Percentiles rank a stretch among this genome's conserved stretches.
Conservation (phyloP, 768 basidiomycete species). For the Suillus cothurnatus region DNA sequence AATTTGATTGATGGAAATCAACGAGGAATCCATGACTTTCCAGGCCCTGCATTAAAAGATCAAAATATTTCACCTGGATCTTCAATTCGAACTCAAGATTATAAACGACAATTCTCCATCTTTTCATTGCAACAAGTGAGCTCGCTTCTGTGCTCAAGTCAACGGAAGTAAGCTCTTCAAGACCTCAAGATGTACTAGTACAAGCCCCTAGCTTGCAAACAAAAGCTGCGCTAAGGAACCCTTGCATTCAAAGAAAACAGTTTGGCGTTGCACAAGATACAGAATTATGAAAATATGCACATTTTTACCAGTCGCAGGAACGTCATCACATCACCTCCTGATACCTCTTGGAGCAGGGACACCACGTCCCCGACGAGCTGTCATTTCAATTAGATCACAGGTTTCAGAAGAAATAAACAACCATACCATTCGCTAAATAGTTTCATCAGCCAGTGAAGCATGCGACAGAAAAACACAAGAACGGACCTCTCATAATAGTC, state of each 20-base stretch:
- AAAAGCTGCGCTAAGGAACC: background rate
- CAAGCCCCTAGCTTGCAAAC: background rate
- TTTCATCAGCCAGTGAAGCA: conserved; percentile 22
- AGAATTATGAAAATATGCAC: conserved; percentile 15
- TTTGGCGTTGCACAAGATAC: conserved; percentile 1
- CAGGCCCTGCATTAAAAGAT: background rate
- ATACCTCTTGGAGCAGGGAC: conserved; percentile 78
- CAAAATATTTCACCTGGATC: background rate
- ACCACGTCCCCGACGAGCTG: conserved; percentile 88
- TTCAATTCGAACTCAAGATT: background rate
- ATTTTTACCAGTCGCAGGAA: conserved; percentile 9
- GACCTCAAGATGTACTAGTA: background rate
- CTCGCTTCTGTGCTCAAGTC: background rate
- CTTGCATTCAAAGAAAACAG: background rate
- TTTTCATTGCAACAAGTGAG: background rate
- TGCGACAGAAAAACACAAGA: conserved; percentile 8
- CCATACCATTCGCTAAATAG: conserved; percentile 73
- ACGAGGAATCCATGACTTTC: background rate
- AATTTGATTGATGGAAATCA: background rate
- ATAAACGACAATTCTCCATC: background rate
- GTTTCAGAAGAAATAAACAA: background rate
- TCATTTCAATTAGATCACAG: conserved; percentile 20
- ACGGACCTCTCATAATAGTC: conserved; percentile 95
- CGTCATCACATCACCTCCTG: conserved; percentile 56
- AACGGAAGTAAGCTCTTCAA: background rate